phyloP scores from a whole-genome alignment of 176 grass and related monocot genomes.

The Oryza meyeriana region DNA sequence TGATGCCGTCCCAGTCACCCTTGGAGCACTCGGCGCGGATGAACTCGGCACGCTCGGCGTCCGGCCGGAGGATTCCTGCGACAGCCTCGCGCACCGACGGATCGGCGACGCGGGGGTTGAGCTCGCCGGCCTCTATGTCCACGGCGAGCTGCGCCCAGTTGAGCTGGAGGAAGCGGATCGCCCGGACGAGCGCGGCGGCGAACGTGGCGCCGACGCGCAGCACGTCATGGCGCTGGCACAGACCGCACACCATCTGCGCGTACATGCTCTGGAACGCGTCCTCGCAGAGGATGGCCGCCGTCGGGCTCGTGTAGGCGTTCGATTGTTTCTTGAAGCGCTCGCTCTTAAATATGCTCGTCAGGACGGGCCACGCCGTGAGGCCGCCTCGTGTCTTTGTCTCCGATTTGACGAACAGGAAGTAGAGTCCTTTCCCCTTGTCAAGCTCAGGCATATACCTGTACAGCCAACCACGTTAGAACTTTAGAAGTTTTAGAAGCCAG shows the following conservation, averaged over 20 bases:
- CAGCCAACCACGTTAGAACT: too few relatives aligned
- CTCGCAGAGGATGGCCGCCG: not conserved
- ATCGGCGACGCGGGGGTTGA: not conserved
- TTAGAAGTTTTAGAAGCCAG: too few relatives aligned
- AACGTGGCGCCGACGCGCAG: slow-evolving; percentile 47
- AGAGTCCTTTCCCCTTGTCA: not conserved
- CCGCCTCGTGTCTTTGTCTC: not conserved
- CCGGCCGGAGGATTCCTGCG: not conserved
- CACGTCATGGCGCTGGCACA: slow-evolving; percentile 44
- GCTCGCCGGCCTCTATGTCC: not conserved
- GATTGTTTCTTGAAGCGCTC: not conserved
- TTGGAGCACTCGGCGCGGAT: not conserved
- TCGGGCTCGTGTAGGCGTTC: not conserved
- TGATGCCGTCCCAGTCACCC: not conserved
- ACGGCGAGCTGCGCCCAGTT: not conserved
- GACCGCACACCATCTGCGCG: slow-evolving; percentile 55
- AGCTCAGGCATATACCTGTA: not conserved
- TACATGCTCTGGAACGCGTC: slow-evolving; percentile 59
- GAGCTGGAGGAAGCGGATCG: not conserved
- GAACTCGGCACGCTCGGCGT: not conserved
- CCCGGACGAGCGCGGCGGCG: not conserved
- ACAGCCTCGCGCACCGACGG: not conserved
- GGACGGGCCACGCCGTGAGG: not conserved
- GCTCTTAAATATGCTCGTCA: not conserved
- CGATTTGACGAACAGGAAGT: not conserved